These are phyloP conservation scores for Trifolium repens DNA, from an alignment of 306 rosid genomes.

Conservation along the genomic window DNA sequence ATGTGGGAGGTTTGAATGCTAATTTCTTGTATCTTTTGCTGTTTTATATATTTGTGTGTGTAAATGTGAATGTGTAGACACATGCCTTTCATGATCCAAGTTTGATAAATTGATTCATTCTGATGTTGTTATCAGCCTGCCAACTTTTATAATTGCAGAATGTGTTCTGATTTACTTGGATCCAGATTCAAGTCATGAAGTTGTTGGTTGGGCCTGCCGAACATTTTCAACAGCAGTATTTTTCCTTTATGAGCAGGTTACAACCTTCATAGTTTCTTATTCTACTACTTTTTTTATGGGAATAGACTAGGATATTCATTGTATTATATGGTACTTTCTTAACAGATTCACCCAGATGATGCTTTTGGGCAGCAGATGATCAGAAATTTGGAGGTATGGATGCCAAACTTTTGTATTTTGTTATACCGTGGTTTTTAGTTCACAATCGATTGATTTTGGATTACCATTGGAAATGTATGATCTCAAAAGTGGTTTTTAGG, in stretches of 20 bases:
- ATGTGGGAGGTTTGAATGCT: constrained; percentile 14
- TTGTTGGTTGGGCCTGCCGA: constrained; percentile 89
- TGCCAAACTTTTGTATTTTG: neutral
- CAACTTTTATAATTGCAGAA: constrained; percentile 99
- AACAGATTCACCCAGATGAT: constrained; percentile 91
- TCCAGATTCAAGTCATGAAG: constrained; percentile 76
- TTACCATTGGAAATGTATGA: constrained; percentile 24
- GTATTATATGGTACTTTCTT: constrained; percentile 40
- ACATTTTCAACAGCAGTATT: constrained; percentile 77
- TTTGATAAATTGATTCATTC: constrained; percentile 56
- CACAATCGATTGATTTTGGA: constrained; percentile 22
- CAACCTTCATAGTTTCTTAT: constrained; percentile 37
- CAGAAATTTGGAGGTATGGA: constrained; percentile 82
- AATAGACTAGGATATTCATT: constrained; percentile 38
- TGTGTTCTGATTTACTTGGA: constrained; percentile 97
- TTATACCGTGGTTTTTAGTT: constrained; percentile 7
- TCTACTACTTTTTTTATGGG: constrained; percentile 20
- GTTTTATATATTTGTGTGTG: neutral
- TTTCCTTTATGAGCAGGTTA: constrained; percentile 96
- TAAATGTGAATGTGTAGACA: neutral
- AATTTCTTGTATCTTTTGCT: constrained; percentile 13
- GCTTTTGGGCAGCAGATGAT: constrained; percentile 98
- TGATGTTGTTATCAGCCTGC: constrained; percentile 90
- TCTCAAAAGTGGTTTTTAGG: neutral
- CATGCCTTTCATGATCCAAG: constrained; percentile 31